Evolutionary conservation across 1,139 yeast species (phyloP).

Genomic region (Diutina ranongensis): DNA sequence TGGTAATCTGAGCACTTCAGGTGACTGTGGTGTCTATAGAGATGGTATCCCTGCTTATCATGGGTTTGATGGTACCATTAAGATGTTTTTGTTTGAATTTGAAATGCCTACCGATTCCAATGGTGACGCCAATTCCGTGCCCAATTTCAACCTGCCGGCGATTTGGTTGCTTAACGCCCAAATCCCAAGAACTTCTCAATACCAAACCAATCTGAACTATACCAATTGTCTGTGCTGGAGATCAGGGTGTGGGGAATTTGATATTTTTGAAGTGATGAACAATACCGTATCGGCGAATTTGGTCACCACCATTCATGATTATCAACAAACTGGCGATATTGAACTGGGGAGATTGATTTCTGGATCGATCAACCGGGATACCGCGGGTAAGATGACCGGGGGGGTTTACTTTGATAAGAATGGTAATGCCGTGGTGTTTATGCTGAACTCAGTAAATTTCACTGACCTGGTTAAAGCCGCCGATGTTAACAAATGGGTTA

Average conservation of each 20-base stretch:
- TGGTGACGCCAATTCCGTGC: constrained; percentile 15
- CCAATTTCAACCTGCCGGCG: constrained; percentile 84
- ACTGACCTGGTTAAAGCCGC: background rate
- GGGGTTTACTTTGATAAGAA: constrained; percentile 61
- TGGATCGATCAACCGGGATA: constrained; percentile 83
- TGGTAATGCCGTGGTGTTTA: constrained; percentile 18
- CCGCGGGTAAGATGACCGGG: constrained; percentile 66
- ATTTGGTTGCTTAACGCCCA: constrained; percentile 91
- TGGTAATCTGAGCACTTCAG: constrained; percentile 29
- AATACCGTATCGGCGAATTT: constrained; percentile 63
- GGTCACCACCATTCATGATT: constrained; percentile 76
- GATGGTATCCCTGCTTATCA: constrained; percentile 82
- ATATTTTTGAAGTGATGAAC: constrained; percentile 62
- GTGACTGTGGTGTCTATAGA: constrained; percentile 84
- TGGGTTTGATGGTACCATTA: constrained; percentile 70
- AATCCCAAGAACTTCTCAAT: constrained; percentile 89
- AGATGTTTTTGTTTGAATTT: constrained; percentile 85
- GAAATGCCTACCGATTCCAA: constrained; percentile 69
- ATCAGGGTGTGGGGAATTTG: constrained; percentile 95
- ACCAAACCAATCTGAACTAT: constrained; percentile 46
- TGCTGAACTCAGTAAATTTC: constrained; percentile 8
- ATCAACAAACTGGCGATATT: constrained; percentile 52
- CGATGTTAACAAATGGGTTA: background rate
- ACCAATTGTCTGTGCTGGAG: constrained; percentile 79
- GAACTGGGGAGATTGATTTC: constrained; percentile 80